Conservation (phyloP, 2,329 filamentous ascomycete genomes). For the Fusarium sp. region DNA sequence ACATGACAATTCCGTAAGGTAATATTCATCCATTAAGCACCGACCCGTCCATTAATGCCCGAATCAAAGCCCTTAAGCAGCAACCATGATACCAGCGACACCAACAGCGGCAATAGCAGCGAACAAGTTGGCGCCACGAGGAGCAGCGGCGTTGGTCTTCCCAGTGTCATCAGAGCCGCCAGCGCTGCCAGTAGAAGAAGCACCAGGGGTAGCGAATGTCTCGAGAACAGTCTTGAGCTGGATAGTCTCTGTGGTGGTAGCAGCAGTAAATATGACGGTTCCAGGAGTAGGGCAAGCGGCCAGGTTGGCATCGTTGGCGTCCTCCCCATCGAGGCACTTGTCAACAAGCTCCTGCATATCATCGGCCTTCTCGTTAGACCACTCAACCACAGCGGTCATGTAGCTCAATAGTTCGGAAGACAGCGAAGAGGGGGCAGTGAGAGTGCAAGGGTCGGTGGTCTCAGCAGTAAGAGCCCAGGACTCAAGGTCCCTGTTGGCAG, state of each 20-base stretch:
- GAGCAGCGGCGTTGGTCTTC: neutral
- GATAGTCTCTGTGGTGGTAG: constrained; percentile 15
- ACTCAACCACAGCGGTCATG: constrained; percentile 11
- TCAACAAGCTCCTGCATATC: neutral
- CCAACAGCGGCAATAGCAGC: constrained; percentile 6
- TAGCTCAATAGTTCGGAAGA: constrained; percentile 17
- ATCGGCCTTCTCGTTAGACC: neutral
- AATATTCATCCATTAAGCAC: neutral
- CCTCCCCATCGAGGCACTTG: constrained; percentile 4
- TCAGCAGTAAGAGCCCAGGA: neutral
- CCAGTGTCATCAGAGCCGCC: neutral
- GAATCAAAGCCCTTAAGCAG: neutral
- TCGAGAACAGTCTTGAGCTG: constrained; percentile 1
- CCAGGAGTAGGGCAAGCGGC: constrained; percentile 5
- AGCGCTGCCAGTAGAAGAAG: neutral
- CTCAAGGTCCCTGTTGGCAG: neutral
- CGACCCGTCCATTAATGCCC: neutral
- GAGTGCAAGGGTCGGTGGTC: constrained; percentile 9
- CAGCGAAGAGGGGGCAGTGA: constrained; percentile 13
- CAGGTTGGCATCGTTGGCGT: neutral
- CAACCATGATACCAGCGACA: constrained; percentile 15
- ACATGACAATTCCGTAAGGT: neutral
- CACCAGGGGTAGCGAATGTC: neutral
- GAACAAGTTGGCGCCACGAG: neutral
- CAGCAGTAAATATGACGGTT: constrained; percentile 14